These are phyloP conservation scores for Mycena vulgaris DNA, from an alignment of 768 basidiomycete species.

Conservation along the genomic window DNA sequence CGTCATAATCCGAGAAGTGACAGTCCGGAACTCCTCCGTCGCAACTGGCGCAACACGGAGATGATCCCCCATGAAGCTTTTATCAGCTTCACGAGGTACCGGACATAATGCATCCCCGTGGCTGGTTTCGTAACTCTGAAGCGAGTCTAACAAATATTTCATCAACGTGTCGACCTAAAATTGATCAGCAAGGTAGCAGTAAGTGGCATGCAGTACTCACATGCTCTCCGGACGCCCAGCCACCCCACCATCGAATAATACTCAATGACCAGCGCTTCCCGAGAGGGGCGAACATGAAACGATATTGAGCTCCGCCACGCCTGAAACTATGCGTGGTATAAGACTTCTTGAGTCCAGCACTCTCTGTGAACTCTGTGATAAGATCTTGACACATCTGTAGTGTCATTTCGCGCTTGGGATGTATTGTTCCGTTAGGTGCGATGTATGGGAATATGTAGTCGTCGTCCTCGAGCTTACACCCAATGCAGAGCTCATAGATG, in stretches of 20 bases:
- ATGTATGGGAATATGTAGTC: constrained; percentile 56
- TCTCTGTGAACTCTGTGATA: constrained; percentile 45
- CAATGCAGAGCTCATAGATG: constrained; percentile 40
- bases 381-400: constrained; percentile 47
- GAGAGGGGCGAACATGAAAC: constrained; percentile 55
- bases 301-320: constrained; percentile 56
- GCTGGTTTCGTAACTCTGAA: constrained; percentile 49
- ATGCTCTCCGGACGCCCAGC: constrained; percentile 56
- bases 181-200: background rate
- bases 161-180: constrained; percentile 52
- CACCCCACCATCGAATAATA: constrained; percentile 58
- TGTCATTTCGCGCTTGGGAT: constrained; percentile 43
- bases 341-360: constrained; percentile 40
- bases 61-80: constrained; percentile 49
- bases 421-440: constrained; percentile 43
- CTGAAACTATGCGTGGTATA: constrained; percentile 55
- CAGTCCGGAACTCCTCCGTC: constrained; percentile 36
- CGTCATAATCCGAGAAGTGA: background rate
- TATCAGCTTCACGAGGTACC: constrained; percentile 37
- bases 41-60: constrained; percentile 33
- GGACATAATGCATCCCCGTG: constrained; percentile 49
- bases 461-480: constrained; percentile 38
- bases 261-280: constrained; percentile 53
- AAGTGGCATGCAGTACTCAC: constrained; percentile 37
- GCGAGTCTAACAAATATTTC: constrained; percentile 52